Base-by-base conservation (phyloP, 805 yeast genomes). In the Metschnikowia lachancei region DNA sequence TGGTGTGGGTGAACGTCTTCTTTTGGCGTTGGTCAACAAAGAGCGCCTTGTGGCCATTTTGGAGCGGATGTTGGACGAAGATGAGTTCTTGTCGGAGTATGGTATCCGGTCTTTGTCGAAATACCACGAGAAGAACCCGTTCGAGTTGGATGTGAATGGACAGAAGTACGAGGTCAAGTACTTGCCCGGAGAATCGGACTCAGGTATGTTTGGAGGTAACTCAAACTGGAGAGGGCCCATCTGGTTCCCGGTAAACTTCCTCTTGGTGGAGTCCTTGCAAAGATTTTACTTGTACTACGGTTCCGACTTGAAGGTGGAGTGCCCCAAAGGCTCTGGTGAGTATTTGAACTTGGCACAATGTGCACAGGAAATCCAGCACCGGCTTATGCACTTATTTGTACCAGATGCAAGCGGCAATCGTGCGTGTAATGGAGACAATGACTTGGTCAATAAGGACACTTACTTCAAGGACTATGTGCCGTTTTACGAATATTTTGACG, bases 191-290 rank as follows among this genome's bases (percentile, higher is more conserved):
- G 96, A 88, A 61, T 85, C 95, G 24, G 92, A 88, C 61, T 84
- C 95, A 5, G 96, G 96, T 4, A 79, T 91, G 80, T 90, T 90
- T 75, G 97, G 97, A 41, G 97, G 97, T 49, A 90, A 90, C 64
- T 89, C 96, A 18, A 90, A 90, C 67, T 90, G 97, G 97, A 78
- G 97, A 65, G 97, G 97, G 2, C 97, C 97, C 13, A 89, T 90
- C 56, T 90, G 97, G 97, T 89, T 90, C 75, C 96, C 97, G 17
- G 87, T 87, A 11, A 90, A 85, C 59, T 90, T 90, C 65, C 70
- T 90, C 51, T 70, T 90, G 33, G 87, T 90, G 47, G 97, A 90
- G 69, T 81, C 96, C 0, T 72, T 90, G 56, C 94, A 90, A 66
- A 76, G 96, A 57, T 88, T 88, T 65, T 88, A 83, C 64, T 71